Conservation (phyloP, 1,139 yeast species). For the Williopsis jadinii region DNA sequence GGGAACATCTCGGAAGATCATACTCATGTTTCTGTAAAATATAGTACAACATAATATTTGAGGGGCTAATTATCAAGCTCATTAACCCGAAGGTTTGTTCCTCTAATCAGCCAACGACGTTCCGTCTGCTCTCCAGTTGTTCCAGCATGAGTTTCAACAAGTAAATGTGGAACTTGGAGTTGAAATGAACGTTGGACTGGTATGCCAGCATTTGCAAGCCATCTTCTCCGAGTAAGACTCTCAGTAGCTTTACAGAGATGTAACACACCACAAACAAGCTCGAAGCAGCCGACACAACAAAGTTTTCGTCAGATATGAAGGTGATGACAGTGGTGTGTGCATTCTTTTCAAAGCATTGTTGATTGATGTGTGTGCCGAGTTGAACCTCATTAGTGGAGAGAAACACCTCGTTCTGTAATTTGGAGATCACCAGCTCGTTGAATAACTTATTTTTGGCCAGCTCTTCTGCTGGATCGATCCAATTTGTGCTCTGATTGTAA, state of each 20-base stretch:
- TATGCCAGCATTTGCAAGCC: slow-evolving; percentile 18
- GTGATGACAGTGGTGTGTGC: slow-evolving; percentile 15
- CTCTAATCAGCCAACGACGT: neutral
- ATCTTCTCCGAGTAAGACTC: slow-evolving; percentile 12
- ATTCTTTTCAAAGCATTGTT: slow-evolving; percentile 14
- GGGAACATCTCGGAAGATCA: neutral
- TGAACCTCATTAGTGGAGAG: slow-evolving; percentile 15
- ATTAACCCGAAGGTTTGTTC: too few species aligned
- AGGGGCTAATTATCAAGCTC: too few species aligned
- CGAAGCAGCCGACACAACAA: slow-evolving; percentile 9
- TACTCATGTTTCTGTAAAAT: neutral
- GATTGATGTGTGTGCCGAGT: slow-evolving; percentile 17
- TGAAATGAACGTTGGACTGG: slow-evolving; percentile 15
- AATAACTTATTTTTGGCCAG: slow-evolving; percentile 15
- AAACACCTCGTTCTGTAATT: slow-evolving; percentile 16
- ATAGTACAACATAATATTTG: too few species aligned
- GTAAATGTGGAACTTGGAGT: slow-evolving; percentile 17
- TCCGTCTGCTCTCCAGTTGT: slow-evolving; percentile 3
- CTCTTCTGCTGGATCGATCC: slow-evolving; percentile 20
- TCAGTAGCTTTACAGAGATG: slow-evolving; percentile 14
- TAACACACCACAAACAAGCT: slow-evolving; percentile 16
- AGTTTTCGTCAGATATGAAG: slow-evolving; percentile 15
- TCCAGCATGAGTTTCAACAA: slow-evolving; percentile 17
- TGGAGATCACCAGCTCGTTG: slow-evolving; percentile 17
- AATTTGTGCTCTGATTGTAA: slow-evolving; percentile 17